These are phyloP conservation scores for Conticribra weissflogii DNA, from an alignment of 108 stramenopile species.

Conservation along the genomic window DNA sequence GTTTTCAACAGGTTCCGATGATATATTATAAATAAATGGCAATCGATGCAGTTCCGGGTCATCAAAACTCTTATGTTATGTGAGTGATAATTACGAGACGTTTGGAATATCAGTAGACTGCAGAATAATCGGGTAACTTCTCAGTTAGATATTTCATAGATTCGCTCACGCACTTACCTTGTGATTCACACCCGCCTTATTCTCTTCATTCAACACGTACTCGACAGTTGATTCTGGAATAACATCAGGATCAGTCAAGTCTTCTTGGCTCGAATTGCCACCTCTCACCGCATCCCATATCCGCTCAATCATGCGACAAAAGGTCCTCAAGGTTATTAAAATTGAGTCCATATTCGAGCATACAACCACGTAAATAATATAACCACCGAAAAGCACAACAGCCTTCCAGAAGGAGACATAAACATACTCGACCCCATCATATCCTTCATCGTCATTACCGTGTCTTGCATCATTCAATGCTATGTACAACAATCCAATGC, in stretches of 20 bases:
- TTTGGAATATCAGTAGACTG: not conserved
- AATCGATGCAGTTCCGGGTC: conserved; percentile 24
- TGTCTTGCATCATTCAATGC: conserved; percentile 55
- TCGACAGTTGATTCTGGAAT: too few species aligned
- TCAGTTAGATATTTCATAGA: not conserved
- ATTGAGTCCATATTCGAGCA: conserved; percentile 60
- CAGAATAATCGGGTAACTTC: not conserved
- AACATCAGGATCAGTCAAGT: too few species aligned
- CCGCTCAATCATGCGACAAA: conserved; percentile 39
- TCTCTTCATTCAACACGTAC: too few species aligned
- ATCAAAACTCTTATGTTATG: conserved; percentile 28
- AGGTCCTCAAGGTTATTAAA: not conserved
- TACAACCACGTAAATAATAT: conserved; percentile 71
- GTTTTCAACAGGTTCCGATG: conserved; percentile 35
- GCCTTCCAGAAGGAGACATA: conserved; percentile 65
- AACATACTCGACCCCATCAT: conserved; percentile 51
- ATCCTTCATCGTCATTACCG: conserved; percentile 35
- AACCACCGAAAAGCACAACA: conserved; percentile 65
- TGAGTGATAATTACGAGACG: not conserved
- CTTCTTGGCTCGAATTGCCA: too few species aligned
- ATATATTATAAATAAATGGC: conserved; percentile 42
- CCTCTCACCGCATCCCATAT: not conserved
- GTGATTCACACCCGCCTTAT: conserved; percentile 9
- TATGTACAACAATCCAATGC: conserved; percentile 59
- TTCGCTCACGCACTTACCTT: conserved; percentile 4